A percentile compares a stretch with the other conserved stretches of the same genome.
Conservation (phyloP, 371 early-diverging fungal genomes). For the Mortierella sp. region DNA sequence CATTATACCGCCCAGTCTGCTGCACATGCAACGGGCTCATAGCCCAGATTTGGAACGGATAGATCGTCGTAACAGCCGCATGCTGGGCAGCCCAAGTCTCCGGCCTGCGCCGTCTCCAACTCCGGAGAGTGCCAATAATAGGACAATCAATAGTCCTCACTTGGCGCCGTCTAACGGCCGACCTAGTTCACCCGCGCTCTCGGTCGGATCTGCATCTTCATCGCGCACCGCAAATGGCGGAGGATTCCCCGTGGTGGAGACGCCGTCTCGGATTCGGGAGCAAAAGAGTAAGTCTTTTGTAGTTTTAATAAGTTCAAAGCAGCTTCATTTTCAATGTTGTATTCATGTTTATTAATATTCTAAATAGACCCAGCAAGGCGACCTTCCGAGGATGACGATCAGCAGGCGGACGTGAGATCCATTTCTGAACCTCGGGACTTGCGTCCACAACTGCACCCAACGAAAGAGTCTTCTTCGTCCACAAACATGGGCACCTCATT, state of each 20-base stretch:
- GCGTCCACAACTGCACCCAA: constrained; percentile 20
- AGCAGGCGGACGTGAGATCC: constrained; percentile 5
- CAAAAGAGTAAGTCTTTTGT: constrained; percentile 18
- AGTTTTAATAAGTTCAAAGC: neutral
- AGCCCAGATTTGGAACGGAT: constrained; percentile 30
- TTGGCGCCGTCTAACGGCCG: constrained; percentile 3
- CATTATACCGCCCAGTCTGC: constrained; percentile 35
- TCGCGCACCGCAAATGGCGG: neutral
- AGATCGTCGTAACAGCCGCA: constrained; percentile 10
- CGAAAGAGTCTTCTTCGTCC: constrained; percentile 35
- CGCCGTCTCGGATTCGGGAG: constrained; percentile 11
- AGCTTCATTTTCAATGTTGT: neutral
- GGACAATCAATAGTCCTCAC: constrained; percentile 21
- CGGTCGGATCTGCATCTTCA: neutral
- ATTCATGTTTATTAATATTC: neutral
- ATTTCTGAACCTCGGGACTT: constrained; percentile 2
- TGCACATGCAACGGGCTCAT: constrained; percentile 28
- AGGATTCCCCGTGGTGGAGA: constrained; percentile 18
- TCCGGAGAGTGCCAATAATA: constrained; percentile 3
- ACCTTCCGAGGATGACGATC: constrained; percentile 16
- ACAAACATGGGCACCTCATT: constrained; percentile 9
- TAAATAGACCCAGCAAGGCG: constrained; percentile 8
- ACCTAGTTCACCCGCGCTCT: constrained; percentile 22
- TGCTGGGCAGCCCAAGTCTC: constrained; percentile 43
- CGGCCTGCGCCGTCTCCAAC: constrained; percentile 17